Evolutionary conservation across 257 asterid genomes (phyloP), one percentile per base, ranked within the genome.

Genomic region (Solanum chiquidenum): DNA sequence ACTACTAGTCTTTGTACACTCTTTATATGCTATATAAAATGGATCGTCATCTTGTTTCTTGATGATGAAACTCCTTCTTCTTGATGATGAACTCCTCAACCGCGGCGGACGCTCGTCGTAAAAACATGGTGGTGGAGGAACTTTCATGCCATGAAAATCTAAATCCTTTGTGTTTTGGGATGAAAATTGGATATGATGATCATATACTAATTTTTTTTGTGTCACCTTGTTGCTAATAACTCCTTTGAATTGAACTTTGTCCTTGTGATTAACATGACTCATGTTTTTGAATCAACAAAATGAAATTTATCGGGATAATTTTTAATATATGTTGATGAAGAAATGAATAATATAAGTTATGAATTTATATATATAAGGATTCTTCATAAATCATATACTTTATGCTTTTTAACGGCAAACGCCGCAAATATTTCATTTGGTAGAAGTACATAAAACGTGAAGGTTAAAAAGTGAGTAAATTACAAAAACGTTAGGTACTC

Each of bases 21-120:
- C 98, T 89, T 88, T 91, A 44, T 90, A 93, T 21, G 99, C 98
- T 23, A 91, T 90, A 33, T 93, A 88, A 80, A 96, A 96, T 7
- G 99, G 99, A 83, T 96, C 99, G 23, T 95, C 94, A 3, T 49
- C 88, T 46, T 86, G 14, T 89, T 87, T 93, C 88, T 82, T 90
- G 10, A 84, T 90, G 10, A 84, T 90, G 12, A 85, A 52, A 31
- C 93, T 93, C 88, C 89, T 94, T 91, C 90, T 94, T 91, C 77
- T 91, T 1, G 94, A 91, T 1, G 93, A 91, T 3, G 88, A 84
- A 52, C 88, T 89, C 74, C 90, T 89, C 52, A 52, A 27, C 21
- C 14, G 83, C 68, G 25, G 44, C 6, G 84, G 84, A 23, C 83
- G 84, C 60, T 88, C 94, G n/a, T n/a, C n/a, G 40, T 92, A 90